phyloP scores from a whole-genome alignment of 2,329 filamentous ascomycete genomes.

The Chrysosporium queenslandicum region DNA sequence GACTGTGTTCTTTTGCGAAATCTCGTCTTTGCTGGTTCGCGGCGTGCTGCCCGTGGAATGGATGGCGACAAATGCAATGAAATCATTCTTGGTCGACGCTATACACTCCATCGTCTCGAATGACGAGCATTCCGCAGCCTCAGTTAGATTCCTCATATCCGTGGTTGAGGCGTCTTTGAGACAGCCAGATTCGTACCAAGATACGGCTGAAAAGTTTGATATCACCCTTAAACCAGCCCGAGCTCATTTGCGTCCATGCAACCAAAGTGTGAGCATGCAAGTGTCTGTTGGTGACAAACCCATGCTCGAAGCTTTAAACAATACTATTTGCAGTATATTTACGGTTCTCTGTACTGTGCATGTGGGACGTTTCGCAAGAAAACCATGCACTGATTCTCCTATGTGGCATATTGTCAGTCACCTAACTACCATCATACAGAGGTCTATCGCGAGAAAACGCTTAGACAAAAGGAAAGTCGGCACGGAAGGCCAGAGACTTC shows the following conservation, averaged over 20 bases:
- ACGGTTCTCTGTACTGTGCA: slow-evolving; percentile 15
- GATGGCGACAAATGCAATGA: slow-evolving; percentile 34
- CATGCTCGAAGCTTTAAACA: slow-evolving; percentile 14
- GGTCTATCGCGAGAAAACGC: not conserved
- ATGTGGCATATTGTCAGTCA: slow-evolving; percentile 12
- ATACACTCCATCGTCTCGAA: slow-evolving; percentile 30
- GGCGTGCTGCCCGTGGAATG: slow-evolving; percentile 30
- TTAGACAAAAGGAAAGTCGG: not conserved
- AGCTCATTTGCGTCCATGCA: not conserved
- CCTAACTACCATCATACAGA: slow-evolving; percentile 12
- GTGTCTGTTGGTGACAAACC: not conserved
- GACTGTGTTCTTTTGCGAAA: slow-evolving; percentile 28
- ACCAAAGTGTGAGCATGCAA: not conserved
- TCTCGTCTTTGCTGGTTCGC: slow-evolving; percentile 29
- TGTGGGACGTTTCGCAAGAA: slow-evolving; percentile 8
- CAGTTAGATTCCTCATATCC: slow-evolving; percentile 16
- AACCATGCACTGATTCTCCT: slow-evolving; percentile 1
- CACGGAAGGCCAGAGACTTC: slow-evolving; percentile 3
- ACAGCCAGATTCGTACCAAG: not conserved
- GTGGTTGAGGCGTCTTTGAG: slow-evolving; percentile 9
- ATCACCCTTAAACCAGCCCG: not conserved
- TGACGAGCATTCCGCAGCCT: slow-evolving; percentile 26
- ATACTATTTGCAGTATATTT: slow-evolving; percentile 18
- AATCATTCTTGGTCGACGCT: slow-evolving; percentile 28
- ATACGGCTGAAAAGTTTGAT: not conserved